These are phyloP conservation scores for Stagonosporopsis vannaccii DNA, from an alignment of 2,329 filamentous ascomycete species.

Conservation along the genomic window DNA sequence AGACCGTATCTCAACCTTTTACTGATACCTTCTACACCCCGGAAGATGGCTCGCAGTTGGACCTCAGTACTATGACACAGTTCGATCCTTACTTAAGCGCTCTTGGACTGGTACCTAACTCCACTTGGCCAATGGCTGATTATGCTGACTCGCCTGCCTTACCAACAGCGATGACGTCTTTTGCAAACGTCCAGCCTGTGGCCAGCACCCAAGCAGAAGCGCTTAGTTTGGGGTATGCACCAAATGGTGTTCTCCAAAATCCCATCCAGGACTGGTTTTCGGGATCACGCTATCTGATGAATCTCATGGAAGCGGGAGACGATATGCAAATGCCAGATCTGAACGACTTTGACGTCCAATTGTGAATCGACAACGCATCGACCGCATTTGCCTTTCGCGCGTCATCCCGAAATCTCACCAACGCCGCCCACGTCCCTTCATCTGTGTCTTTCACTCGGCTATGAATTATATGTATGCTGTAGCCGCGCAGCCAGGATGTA, in stretches of 20 bases:
- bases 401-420: too few relatives aligned
- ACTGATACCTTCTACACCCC: slow-evolving; percentile 23
- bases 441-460: too few relatives aligned
- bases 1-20: slow-evolving; percentile 7
- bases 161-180: slow-evolving; percentile 19
- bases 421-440: too few relatives aligned
- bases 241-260: slow-evolving; percentile 45
- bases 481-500: too few relatives aligned
- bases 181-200: background rate
- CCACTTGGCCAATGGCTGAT: slow-evolving; percentile 31
- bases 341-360: slow-evolving; percentile 9
- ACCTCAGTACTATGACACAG: slow-evolving; percentile 40
- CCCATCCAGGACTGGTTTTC: slow-evolving; percentile 70
- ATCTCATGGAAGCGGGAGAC: slow-evolving; percentile 63
- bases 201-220: slow-evolving; percentile 5
- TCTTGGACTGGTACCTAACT: slow-evolving; percentile 65
- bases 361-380: too few relatives aligned
- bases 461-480: too few relatives aligned
- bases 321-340: slow-evolving; percentile 54
- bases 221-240: slow-evolving; percentile 17
- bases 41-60: slow-evolving; percentile 23
- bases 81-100: slow-evolving; percentile 72
- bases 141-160: slow-evolving; percentile 13
- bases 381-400: too few relatives aligned
- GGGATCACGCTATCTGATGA: slow-evolving; percentile 70